These are phyloP conservation scores for Calonectria montana DNA, from an alignment of 2,329 filamentous ascomycete genomes.

Conservation along the genomic window DNA sequence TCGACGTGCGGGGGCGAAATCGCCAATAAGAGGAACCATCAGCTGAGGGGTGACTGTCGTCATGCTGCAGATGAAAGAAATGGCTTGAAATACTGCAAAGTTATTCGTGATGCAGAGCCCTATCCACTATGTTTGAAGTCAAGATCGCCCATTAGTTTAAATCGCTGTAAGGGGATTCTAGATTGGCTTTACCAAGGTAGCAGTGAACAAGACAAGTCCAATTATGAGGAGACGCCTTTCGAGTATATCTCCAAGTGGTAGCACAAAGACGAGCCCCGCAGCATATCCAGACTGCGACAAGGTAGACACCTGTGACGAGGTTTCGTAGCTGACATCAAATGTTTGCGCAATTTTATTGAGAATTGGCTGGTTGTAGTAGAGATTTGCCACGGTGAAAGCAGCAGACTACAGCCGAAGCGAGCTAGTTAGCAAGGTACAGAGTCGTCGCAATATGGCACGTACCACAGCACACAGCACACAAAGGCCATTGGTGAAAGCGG, in stretches of 20 bases:
- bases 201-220: constrained; percentile 73
- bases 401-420: constrained; percentile 53
- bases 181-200: constrained; percentile 66
- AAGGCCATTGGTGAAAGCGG: constrained; percentile 73
- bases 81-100: constrained; percentile 72
- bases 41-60: constrained; percentile 83
- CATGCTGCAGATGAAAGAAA: constrained; percentile 78
- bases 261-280: constrained; percentile 77
- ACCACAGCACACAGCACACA: constrained; percentile 79
- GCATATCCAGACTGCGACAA: constrained; percentile 85
- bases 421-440: background rate
- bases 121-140: constrained; percentile 64
- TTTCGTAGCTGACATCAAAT: constrained; percentile 77
- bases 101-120: constrained; percentile 76
- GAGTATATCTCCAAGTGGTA: constrained; percentile 79
- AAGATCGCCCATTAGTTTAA: background rate
- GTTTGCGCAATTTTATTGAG: constrained; percentile 79
- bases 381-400: constrained; percentile 80
- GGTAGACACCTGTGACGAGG: constrained; percentile 75
- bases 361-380: constrained; percentile 86
- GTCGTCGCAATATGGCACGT: constrained; percentile 29
- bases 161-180: too few relatives aligned
- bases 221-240: constrained; percentile 77
- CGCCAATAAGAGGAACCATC: constrained; percentile 84
- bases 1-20: constrained; percentile 78